A percentile compares a stretch with the other conserved stretches of the same genome.
Conservation (phyloP, 1,284 basidiomycete species). For the Sporisorium graminicola region DNA sequence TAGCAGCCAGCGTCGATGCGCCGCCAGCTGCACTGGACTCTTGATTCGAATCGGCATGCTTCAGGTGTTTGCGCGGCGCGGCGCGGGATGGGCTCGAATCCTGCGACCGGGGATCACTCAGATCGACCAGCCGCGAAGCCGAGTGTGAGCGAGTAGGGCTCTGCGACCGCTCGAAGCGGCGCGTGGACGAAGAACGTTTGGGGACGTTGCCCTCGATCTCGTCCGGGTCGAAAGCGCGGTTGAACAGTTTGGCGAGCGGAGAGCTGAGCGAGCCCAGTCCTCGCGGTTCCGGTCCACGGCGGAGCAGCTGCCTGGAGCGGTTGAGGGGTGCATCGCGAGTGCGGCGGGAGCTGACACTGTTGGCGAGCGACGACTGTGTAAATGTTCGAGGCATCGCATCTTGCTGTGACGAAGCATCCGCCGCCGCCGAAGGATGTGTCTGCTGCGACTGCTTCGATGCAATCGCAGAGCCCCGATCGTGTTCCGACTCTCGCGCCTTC, state of each 20-base stretch:
- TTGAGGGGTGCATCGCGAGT: conserved; percentile 14
- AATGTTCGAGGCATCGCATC: conserved; percentile 20
- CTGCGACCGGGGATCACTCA: neutral
- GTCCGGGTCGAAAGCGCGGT: conserved; percentile 24
- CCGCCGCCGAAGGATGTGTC: neutral
- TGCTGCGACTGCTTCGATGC: neutral
- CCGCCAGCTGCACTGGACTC: neutral
- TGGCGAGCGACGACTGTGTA: conserved; percentile 29
- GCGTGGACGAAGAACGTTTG: conserved; percentile 5
- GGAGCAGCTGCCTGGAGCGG: conserved; percentile 21
- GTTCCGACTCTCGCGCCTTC: neutral
- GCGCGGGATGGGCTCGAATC: conserved; percentile 16
- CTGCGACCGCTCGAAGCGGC: conserved; percentile 8
- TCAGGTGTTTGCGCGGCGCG: neutral
- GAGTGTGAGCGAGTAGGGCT: conserved; percentile 14
- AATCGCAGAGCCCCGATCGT: neutral
- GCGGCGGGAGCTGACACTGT: conserved; percentile 26
- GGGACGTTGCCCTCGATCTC: conserved; percentile 6
- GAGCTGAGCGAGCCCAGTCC: conserved; percentile 45
- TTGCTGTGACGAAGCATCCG: neutral
- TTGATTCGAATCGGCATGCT: conserved; percentile 1
- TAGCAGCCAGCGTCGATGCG: conserved; percentile 3
- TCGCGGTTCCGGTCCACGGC: conserved; percentile 31
- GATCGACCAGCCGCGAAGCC: neutral
- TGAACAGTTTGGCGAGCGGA: conserved; percentile 45